These are phyloP conservation scores for Acacia concinna DNA, from an alignment of 331 rosid genomes.

Conservation along the genomic window DNA sequence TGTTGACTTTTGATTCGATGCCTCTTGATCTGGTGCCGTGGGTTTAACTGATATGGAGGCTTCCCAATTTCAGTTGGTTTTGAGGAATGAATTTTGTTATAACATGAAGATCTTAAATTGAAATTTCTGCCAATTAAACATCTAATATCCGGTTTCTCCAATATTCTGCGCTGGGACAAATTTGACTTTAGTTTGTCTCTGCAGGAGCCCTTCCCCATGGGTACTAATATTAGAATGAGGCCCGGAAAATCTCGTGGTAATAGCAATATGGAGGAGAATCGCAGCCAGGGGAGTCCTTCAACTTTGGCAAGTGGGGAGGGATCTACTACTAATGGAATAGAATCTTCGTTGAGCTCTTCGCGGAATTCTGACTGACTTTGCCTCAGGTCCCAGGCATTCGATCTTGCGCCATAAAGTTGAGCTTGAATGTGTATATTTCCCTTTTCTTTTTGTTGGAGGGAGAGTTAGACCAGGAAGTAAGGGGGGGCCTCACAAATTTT, in stretches of 20 bases:
- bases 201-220: conserved; percentile 94
- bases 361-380: conserved; percentile 45
- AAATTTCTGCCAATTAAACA: neutral
- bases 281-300: conserved; percentile 55
- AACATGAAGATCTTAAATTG: neutral
- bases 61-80: neutral
- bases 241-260: conserved; percentile 60
- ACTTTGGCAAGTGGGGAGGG: conserved; percentile 57
- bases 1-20: conserved; percentile 18
- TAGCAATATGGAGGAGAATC: conserved; percentile 52
- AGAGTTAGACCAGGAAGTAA: conserved; percentile 38
- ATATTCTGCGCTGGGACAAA: neutral
- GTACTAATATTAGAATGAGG: conserved; percentile 61
- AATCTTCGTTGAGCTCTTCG: conserved; percentile 39
- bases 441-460: conserved; percentile 26
- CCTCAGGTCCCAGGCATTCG: conserved; percentile 48
- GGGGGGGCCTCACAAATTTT: conserved; percentile 46
- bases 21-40: conserved; percentile 1
- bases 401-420: conserved; percentile 30
- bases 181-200: conserved; percentile 26
- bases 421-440: conserved; percentile 47
- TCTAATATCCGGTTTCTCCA: neutral
- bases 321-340: conserved; percentile 42
- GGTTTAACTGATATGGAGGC: conserved; percentile 16
- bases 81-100: neutral